Evolutionary conservation across 495 filamentous ascomycete species (phyloP).

Genomic region (Cladorrhinum samala): DNA sequence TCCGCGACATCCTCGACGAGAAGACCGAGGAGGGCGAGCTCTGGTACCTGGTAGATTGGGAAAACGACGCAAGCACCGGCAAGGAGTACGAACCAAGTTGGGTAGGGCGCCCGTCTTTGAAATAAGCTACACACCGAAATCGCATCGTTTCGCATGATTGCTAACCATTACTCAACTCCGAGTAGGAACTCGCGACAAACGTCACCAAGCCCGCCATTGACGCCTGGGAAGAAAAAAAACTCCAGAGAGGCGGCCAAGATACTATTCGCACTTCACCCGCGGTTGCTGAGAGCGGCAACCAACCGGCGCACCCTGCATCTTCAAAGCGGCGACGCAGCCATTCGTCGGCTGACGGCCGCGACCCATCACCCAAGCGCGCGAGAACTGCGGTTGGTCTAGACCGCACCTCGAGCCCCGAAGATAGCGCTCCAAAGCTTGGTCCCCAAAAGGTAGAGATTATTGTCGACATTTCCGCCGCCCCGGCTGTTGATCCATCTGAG

Average conservation of each 20-base stretch:
- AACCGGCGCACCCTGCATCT: conserved; percentile 3
- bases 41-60: conserved; percentile 38
- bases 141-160: too few relatives aligned
- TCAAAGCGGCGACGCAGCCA: conserved; percentile 7
- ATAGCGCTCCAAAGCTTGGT: neutral
- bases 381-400: too few relatives aligned
- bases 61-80: conserved; percentile 30
- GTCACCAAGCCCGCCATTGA: conserved; percentile 25
- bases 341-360: neutral
- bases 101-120: too few relatives aligned
- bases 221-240: conserved; percentile 25
- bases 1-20: conserved; percentile 31
- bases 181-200: conserved; percentile 36
- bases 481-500: conserved; percentile 17
- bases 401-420: too few relatives aligned
- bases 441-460: neutral
- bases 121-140: too few relatives aligned
- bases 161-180: too few relatives aligned
- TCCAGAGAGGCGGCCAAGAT: neutral
- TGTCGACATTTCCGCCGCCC: neutral
- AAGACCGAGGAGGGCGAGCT: conserved; percentile 23
- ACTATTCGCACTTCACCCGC: neutral
- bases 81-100: conserved; percentile 31
- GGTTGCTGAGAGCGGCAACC: conserved; percentile 1
- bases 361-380: neutral